Percentiles rank a stretch among this genome's conserved stretches.
phyloP scores from a whole-genome alignment of 2,329 filamentous ascomycete genomes.

The Phialophora chinensis region DNA sequence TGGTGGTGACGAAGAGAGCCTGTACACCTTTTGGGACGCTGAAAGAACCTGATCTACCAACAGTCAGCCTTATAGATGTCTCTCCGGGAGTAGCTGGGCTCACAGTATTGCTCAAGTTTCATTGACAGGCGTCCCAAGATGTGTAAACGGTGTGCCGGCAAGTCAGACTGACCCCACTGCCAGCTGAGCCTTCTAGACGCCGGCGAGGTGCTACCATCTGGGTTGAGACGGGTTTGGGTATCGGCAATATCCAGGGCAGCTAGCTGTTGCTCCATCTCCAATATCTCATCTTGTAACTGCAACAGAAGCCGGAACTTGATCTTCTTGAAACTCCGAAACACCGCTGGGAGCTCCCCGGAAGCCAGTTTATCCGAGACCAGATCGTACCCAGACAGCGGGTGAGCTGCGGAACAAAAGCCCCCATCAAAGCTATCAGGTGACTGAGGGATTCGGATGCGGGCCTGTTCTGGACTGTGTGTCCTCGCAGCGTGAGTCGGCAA shows the following conservation, averaged over 20 bases:
- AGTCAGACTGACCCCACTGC: slow-evolving; percentile 58
- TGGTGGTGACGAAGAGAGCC: slow-evolving; percentile 24
- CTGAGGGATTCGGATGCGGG: slow-evolving; percentile 9
- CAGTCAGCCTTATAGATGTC: slow-evolving; percentile 4
- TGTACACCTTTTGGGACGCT: slow-evolving; percentile 36
- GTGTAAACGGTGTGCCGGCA: slow-evolving; percentile 61
- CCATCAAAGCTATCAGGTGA: slow-evolving; percentile 14
- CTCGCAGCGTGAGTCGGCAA: slow-evolving; percentile 1
- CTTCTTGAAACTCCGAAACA: slow-evolving; percentile 82
- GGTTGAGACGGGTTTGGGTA: slow-evolving; percentile 44
- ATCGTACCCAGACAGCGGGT: slow-evolving; percentile 56
- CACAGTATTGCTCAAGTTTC: slow-evolving; percentile 68
- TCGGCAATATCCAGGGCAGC: slow-evolving; percentile 64
- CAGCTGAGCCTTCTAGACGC: slow-evolving; percentile 51
- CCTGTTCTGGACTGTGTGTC: slow-evolving; percentile 25
- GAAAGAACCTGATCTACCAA: slow-evolving; percentile 41
- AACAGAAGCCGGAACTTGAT: slow-evolving; percentile 83
- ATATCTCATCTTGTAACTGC: slow-evolving; percentile 83
- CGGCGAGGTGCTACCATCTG: slow-evolving; percentile 45
- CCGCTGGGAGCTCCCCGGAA: slow-evolving; percentile 55
- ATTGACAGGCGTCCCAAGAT: slow-evolving; percentile 61
- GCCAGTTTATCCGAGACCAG: slow-evolving; percentile 64
- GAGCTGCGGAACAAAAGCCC: slow-evolving; percentile 1
- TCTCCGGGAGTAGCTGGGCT: slow-evolving; percentile 38
- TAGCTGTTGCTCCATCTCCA: slow-evolving; percentile 79